Percentiles rank a stretch among this genome's conserved stretches.
Evolutionary conservation across 129 eudicot genomes (phyloP).

Genomic region (Chrysanthemum seticuspe): DNA sequence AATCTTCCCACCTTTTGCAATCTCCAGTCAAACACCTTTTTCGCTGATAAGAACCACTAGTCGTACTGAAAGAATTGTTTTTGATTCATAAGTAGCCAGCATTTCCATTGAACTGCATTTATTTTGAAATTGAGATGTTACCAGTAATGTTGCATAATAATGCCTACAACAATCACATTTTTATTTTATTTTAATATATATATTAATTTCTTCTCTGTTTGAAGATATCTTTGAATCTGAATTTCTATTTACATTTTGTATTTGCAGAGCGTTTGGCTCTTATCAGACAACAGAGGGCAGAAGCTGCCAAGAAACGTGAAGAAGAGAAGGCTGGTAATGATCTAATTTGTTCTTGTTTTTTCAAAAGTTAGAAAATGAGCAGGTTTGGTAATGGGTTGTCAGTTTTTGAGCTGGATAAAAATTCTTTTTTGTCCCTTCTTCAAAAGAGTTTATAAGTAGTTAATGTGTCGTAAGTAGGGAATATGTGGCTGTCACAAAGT

Average conservation of each 20-base stretch:
- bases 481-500: too few relatives aligned
- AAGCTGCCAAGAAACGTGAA: conserved; percentile 91
- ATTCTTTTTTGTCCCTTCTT: too few relatives aligned
- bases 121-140: not conserved
- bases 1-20: too few relatives aligned
- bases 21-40: too few relatives aligned
- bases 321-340: conserved; percentile 91
- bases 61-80: too few relatives aligned
- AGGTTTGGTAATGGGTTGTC: not conserved
- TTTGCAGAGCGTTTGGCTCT: conserved; percentile 85
- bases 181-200: not conserved
- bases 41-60: too few relatives aligned
- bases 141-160: not conserved
- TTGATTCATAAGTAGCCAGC: not conserved
- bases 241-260: not conserved
- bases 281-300: conserved; percentile 92
- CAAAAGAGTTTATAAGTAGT: too few relatives aligned
- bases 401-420: too few relatives aligned
- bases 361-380: not conserved
- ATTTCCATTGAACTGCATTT: not conserved
- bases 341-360: not conserved
- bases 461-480: too few relatives aligned
- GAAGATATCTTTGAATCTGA: not conserved
- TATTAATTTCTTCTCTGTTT: not conserved
- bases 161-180: not conserved